phyloP scores from a whole-genome alignment of 306 rosid species.

The Quercus dentata region DNA sequence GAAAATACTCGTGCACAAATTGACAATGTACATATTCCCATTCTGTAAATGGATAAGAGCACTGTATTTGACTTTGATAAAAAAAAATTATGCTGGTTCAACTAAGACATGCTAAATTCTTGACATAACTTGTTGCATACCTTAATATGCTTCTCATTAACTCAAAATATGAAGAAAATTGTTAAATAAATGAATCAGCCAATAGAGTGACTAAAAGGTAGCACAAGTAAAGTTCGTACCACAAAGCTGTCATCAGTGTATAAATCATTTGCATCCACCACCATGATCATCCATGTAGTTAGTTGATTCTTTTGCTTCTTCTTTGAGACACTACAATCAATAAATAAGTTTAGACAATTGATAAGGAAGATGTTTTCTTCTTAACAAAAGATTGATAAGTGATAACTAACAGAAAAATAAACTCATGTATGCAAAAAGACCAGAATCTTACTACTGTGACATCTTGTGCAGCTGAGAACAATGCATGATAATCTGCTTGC shows the following conservation, averaged over 20 bases:
- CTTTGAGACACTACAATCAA: constrained; percentile 54
- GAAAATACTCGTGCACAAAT: background rate
- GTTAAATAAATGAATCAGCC: background rate
- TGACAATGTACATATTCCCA: background rate
- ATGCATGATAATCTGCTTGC: constrained; percentile 68
- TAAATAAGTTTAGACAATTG: background rate
- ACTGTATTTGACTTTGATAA: background rate
- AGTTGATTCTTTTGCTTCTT: constrained; percentile 80
- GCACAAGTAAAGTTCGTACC: constrained; percentile 42
- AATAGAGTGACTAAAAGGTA: background rate
- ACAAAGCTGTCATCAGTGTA: constrained; percentile 90
- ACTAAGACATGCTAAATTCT: background rate
- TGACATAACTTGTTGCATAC: constrained; percentile 20
- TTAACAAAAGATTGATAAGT: background rate
- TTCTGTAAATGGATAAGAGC: background rate
- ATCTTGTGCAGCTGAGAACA: constrained; percentile 64
- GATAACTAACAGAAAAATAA: background rate
- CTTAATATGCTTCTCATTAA: constrained; percentile 4
- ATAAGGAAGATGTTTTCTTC: background rate
- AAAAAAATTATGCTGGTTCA: background rate
- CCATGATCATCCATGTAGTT: constrained; percentile 53
- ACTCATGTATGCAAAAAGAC: background rate
- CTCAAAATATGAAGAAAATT: constrained; percentile 15
- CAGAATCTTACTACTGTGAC: constrained; percentile 52
- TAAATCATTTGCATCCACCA: constrained; percentile 80